Evolutionary conservation across 176 grass and related monocot genomes (phyloP).

Genomic region (Carex kokanica): DNA sequence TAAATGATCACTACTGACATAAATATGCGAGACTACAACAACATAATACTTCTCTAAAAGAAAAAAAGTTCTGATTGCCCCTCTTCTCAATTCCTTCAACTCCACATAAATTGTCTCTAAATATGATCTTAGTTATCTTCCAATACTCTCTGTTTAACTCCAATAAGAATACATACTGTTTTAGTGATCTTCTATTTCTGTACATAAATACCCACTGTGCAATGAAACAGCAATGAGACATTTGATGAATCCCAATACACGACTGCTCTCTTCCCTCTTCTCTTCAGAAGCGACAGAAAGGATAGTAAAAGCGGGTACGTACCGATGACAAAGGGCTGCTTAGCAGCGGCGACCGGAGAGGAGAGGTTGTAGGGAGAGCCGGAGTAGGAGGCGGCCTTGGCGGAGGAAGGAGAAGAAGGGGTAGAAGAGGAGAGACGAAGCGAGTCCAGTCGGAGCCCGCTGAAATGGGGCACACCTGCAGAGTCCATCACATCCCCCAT

Average conservation of each 20-base stretch:
- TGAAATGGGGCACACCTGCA: slow-evolving; percentile 82
- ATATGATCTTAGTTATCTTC: not conserved
- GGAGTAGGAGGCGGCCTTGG: slow-evolving; percentile 29
- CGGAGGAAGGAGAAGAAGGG: slow-evolving; percentile 64
- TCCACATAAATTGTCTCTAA: not conserved
- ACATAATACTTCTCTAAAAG: not conserved
- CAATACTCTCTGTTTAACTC: not conserved
- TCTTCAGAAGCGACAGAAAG: not conserved
- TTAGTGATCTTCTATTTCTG: not conserved
- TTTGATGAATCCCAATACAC: not conserved
- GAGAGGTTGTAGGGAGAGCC: slow-evolving; percentile 16
- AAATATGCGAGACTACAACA: not conserved
- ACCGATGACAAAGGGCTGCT: slow-evolving; percentile 95
- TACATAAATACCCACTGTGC: not conserved
- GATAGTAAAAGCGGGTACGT: not conserved
- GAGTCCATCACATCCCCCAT: slow-evolving; percentile 78
- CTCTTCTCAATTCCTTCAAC: not conserved
- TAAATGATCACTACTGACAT: not conserved
- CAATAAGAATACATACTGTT: not conserved
- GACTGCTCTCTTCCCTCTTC: not conserved
- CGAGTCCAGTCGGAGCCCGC: slow-evolving; percentile 76
- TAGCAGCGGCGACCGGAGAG: not conserved
- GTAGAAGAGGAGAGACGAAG: slow-evolving; percentile 54
- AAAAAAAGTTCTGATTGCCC: not conserved
- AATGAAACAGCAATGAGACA: not conserved